These are phyloP conservation scores for Syzygium grande DNA, from an alignment of 345 rosid species.

Conservation along the genomic window DNA sequence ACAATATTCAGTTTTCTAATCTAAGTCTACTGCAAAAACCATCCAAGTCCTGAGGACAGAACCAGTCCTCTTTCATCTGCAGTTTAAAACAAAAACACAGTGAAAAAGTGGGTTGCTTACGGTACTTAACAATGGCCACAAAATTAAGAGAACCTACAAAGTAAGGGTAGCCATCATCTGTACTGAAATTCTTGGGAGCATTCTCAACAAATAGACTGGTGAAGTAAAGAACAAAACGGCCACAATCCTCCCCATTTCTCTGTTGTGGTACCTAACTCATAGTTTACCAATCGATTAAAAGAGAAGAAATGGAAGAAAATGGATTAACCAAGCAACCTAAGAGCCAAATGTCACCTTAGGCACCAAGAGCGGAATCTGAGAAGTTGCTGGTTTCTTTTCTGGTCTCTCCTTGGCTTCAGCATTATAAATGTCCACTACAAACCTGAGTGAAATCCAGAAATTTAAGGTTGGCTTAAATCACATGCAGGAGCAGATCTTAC, in stretches of 20 bases:
- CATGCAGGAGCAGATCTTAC: neutral
- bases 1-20: neutral
- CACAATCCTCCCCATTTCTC: constrained; percentile 30
- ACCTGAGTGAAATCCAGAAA: constrained; percentile 16
- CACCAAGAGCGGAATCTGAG: constrained; percentile 25
- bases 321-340: neutral
- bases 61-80: constrained; percentile 43
- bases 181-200: constrained; percentile 29
- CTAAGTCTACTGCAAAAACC: constrained; percentile 5
- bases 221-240: constrained; percentile 32
- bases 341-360: constrained; percentile 22
- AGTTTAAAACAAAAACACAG: neutral
- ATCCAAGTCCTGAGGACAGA: constrained; percentile 17
- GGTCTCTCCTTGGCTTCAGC: constrained; percentile 21
- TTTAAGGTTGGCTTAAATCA: neutral
- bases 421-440: constrained; percentile 27
- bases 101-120: neutral
- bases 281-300: neutral
- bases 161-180: constrained; percentile 21
- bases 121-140: neutral
- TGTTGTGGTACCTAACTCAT: constrained; percentile 38
- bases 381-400: constrained; percentile 6
- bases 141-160: constrained; percentile 22
- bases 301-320: neutral
- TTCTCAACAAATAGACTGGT: constrained; percentile 20